Conservation (phyloP, 768 basidiomycete genomes). For the Rossbeevera mucosa region DNA sequence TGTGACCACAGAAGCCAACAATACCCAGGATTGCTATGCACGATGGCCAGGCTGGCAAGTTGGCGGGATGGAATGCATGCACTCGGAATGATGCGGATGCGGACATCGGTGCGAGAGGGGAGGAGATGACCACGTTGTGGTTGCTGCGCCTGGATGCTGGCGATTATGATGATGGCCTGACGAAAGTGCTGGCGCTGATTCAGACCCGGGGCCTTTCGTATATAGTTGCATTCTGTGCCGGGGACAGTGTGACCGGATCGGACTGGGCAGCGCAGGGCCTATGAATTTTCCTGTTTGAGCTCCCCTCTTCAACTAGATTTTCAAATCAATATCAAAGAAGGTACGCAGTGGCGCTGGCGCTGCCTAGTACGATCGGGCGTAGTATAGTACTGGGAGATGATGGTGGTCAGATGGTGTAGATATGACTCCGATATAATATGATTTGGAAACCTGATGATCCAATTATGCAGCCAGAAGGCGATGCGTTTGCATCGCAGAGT, state of each 20-base stretch:
- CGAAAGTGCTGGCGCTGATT: neutral
- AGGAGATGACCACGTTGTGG: neutral
- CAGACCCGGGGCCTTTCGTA: neutral
- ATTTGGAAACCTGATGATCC: neutral
- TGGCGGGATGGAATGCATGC: neutral
- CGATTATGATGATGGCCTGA: neutral
- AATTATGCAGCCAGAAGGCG: neutral
- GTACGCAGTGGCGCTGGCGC: neutral
- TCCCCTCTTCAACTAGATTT: neutral
- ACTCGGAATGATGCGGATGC: neutral
- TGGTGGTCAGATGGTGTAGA: neutral
- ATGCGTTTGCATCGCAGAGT: neutral
- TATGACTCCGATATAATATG: neutral
- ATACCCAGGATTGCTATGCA: neutral
- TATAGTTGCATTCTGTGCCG: neutral
- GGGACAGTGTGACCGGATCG: neutral
- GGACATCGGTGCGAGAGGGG: neutral
- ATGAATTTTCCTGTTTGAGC: neutral
- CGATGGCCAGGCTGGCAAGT: neutral
- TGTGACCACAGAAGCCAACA: neutral
- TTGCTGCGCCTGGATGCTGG: neutral
- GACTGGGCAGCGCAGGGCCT: too few relatives aligned
- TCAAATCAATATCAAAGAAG: neutral
- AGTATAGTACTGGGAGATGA: neutral
- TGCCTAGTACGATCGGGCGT: neutral